Base-by-base conservation (phyloP, 1,284 basidiomycete species). In the Phylloporus sp. region DNA sequence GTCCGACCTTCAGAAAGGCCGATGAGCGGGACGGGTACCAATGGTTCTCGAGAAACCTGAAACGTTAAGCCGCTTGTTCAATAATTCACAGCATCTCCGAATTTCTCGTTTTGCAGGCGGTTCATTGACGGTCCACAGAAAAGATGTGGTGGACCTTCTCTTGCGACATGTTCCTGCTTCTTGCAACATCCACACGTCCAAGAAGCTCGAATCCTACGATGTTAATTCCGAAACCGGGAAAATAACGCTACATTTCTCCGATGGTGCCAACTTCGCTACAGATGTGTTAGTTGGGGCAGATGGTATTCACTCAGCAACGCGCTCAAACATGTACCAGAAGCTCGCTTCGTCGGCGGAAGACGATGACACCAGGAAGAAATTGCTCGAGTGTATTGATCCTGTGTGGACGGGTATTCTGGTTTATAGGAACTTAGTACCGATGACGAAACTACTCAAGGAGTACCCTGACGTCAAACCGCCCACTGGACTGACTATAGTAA, bases 251-350 rank as follows among this genome's bases (percentile, higher is more conserved):
- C 61, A 73, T 53, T 80, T 81, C 62, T 47, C 71, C 2, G 77
- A 79, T 47, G 77, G 74, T 5, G 70, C 75, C 22, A 72, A 67
- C 13, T 67, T 70, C 0, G 56, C 67, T n/a, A 69, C 77, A 2
- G 78, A 81, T 54, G 61, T 81, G 4, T 68, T 81, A 31, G 64
- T 80, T 13, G 79, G 79, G 0, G 73, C 66, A 2, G 71, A 73
- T 46, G 71, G 73, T 15, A 64, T 74, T 47, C 71, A 15, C 17
- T 72, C 73, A 1, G 61, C 55, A 24, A 66, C 70, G 4, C 72
- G 71, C 42, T 65, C 39, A 37, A 64, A 54, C 18, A 72, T 72
- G 67, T 72, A 68, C 32, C 28, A 63, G 34, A 58, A 37, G 0
- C 53, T 72, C 17, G 66, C 64, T 47, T 56, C 66, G 22, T 50